Conservation (phyloP, 352 stramenopile genomes). For the Globisporangium viniferum region DNA sequence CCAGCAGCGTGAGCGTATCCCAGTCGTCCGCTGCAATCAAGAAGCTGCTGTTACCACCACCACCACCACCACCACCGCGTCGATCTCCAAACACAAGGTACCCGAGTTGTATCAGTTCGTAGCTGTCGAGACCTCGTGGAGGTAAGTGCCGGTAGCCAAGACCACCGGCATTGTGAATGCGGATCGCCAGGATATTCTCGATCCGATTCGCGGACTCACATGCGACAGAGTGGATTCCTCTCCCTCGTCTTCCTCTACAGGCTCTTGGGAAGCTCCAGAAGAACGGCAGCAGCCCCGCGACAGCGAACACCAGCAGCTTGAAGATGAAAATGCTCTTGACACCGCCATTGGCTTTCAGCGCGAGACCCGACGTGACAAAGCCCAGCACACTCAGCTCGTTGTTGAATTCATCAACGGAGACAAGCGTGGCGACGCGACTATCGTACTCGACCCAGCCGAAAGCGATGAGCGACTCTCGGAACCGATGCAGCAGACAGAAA, state of each 20-base stretch:
- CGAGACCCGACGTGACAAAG: conserved; percentile 13
- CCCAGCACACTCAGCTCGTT: conserved; percentile 3
- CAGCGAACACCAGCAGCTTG: conserved; percentile 14
- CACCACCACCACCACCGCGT: neutral
- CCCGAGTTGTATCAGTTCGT: conserved; percentile 13
- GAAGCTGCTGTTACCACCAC: neutral
- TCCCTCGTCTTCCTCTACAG: neutral
- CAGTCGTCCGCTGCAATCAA: conserved; percentile 20
- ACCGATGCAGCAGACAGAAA: conserved; percentile 17
- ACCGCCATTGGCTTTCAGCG: conserved; percentile 16
- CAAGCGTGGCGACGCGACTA: neutral
- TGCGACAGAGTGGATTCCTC: neutral
- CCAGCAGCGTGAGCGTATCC: neutral
- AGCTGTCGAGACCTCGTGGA: conserved; percentile 8
- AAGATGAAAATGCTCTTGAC: conserved; percentile 12
- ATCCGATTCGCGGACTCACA: neutral
- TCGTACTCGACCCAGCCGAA: neutral
- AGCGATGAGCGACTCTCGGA: neutral
- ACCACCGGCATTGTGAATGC: neutral
- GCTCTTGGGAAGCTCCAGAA: neutral
- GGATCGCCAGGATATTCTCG: neutral
- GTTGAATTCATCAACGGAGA: conserved; percentile 12
- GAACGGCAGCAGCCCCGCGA: neutral
- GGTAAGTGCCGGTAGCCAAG: neutral
- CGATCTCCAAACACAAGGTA: conserved; percentile 21